Evolutionary conservation across 306 rosid species (phyloP).

Genomic region (Cicer arietinum): DNA sequence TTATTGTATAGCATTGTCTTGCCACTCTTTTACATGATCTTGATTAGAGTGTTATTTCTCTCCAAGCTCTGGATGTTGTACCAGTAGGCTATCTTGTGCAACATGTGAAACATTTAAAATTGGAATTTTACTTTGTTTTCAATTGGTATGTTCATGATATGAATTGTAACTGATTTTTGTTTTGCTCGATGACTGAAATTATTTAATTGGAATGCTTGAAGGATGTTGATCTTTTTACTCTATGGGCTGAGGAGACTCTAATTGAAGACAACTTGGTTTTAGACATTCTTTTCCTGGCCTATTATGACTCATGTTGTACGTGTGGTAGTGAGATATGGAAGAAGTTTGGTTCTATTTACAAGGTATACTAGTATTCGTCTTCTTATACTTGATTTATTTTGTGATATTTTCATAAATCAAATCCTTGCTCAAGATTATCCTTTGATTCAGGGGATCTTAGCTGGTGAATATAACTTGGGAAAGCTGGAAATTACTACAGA

Average conservation of each 20-base stretch:
- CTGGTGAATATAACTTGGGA: constrained; percentile 75
- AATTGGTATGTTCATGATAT: constrained; percentile 28
- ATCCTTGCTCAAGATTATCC: constrained; percentile 42
- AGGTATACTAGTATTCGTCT: constrained; percentile 59
- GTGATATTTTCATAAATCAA: constrained; percentile 30
- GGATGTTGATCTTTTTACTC: constrained; percentile 87
- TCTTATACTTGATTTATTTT: constrained; percentile 35
- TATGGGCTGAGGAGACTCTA: constrained; percentile 98
- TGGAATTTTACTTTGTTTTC: constrained; percentile 35
- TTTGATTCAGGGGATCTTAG: constrained; percentile 72
- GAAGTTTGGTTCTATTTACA: constrained; percentile 65
- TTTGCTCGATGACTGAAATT: constrained; percentile 38
- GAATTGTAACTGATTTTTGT: constrained; percentile 21
- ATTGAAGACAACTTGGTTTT: constrained; percentile 87
- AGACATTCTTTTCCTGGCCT: constrained; percentile 87
- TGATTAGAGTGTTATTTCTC: constrained; percentile 21
- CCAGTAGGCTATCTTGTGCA: constrained; percentile 24
- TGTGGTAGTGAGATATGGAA: constrained; percentile 80
- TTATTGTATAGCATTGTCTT: constrained; percentile 34
- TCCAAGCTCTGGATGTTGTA: constrained; percentile 33
- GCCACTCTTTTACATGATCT: constrained; percentile 25
- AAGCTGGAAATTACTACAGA: constrained; percentile 75
- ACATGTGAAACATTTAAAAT: constrained; percentile 38
- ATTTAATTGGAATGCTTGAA: constrained; percentile 50
- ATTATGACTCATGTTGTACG: constrained; percentile 78